Evolutionary conservation across 2,329 filamentous ascomycete genomes (phyloP), one percentile per base, ranked within the genome.

Genomic region (Aspergillus terreus): DNA sequence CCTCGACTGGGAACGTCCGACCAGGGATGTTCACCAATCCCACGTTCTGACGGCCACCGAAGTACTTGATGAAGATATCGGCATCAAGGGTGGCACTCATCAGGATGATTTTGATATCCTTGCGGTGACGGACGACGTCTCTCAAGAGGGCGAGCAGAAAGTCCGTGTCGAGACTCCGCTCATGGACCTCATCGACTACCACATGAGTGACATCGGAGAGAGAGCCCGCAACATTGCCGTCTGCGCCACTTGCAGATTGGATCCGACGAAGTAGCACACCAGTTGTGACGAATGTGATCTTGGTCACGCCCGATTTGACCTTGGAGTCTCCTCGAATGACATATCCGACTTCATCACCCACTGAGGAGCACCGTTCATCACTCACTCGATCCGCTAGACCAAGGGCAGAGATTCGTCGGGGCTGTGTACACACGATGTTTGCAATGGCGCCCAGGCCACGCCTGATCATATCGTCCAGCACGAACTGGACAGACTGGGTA

Each of bases 31-130:
- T 87, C 9, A 97, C 87, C 53, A 85, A 76, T 6, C 89, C 90
- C 27, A 97, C 92, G 4, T 78, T 79, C 11, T 81, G 82, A 47
- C 84, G 82, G 1, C 81, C 81, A 5, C 80, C 82, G 73, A 97
- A 97, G 70, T 97, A 97, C 50, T 83, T 76, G 58, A 84, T 84
- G 69, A 97, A 97, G 0, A 91, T 84, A 1, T 85, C 82, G 1
- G 92, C 91, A 70, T 99, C 92, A 3, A 97, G 82, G 0, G 92
- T 99, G 2, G 92, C 92, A 71, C 90, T 96, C 94, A 99, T 99
- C 33, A 99, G 78, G 11, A 99, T 85, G 38, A 97, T 81, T 69
- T 92, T 96, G 35, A 97, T 80, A 56, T 95, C 88, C 61, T 84
- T 86, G 45, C 88, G 82, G 58, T 79, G 78, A 52, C 80, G 82